These are phyloP conservation scores for Leishmania tropica DNA, from an alignment of 208 protist species.

Conservation along the genomic window DNA sequence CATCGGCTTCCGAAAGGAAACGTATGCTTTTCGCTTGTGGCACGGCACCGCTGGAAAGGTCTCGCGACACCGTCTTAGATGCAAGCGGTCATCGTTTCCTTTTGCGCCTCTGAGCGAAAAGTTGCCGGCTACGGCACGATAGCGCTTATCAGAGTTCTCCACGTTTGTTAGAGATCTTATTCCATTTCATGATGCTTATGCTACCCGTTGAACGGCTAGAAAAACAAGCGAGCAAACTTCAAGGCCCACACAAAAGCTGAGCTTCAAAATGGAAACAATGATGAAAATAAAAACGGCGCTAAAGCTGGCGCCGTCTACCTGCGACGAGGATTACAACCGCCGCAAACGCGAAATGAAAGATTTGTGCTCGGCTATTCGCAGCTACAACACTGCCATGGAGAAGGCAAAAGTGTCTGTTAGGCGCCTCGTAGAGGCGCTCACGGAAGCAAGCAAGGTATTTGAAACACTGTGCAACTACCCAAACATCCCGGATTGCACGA, in stretches of 20 bases:
- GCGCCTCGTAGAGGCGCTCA: conserved; percentile 33
- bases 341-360: conserved; percentile 37
- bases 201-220: background rate
- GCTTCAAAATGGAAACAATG: conserved; percentile 15
- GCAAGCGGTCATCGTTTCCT: background rate
- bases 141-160: background rate
- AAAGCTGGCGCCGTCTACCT: conserved; percentile 44
- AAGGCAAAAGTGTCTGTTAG: conserved; percentile 42
- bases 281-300: conserved; percentile 42
- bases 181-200: background rate
- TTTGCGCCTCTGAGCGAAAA: background rate
- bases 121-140: background rate
- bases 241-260: background rate
- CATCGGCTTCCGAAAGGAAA: background rate
- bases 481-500: conserved; percentile 25
- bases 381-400: conserved; percentile 51
- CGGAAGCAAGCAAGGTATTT: conserved; percentile 40
- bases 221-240: conserved; percentile 4
- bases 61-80: background rate
- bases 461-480: conserved; percentile 32
- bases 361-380: conserved; percentile 26
- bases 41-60: background rate
- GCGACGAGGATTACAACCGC: conserved; percentile 50
- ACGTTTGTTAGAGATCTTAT: background rate
- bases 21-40: background rate